A percentile compares a stretch with the other conserved stretches of the same genome.
Evolutionary conservation across 2,329 filamentous ascomycete genomes (phyloP).

Genomic region (Alternaria sp.): DNA sequence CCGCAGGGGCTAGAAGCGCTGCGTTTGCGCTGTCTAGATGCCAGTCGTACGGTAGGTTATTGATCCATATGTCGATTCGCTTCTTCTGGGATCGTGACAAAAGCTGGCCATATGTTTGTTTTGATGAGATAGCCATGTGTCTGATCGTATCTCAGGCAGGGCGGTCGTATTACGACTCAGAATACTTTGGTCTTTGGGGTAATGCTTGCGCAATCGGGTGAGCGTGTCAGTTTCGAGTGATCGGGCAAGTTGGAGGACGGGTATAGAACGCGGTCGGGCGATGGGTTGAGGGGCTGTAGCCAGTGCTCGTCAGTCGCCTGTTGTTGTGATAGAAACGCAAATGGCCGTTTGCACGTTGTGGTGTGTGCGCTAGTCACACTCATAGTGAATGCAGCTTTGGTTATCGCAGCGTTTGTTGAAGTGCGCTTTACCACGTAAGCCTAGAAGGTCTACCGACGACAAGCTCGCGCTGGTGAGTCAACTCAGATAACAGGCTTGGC

Average conservation of each 20-base stretch:
- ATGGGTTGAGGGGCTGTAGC: background rate
- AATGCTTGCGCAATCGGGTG: background rate
- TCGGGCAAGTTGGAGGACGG: background rate
- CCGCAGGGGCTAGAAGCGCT: background rate
- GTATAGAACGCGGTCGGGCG: background rate
- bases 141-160: background rate
- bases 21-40: background rate
- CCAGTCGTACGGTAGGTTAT: background rate
- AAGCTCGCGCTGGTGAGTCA: background rate
- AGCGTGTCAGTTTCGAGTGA: background rate
- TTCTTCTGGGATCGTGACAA: background rate
- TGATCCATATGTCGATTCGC: background rate
- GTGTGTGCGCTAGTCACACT: background rate
- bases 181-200: background rate
- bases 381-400: background rate
- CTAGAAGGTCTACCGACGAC: background rate
- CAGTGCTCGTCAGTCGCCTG: background rate
- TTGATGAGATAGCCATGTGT: background rate
- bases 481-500: fast-evolving
- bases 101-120: background rate
- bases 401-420: background rate
- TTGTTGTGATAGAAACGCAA: background rate
- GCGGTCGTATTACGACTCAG: background rate
- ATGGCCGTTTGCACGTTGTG: background rate
- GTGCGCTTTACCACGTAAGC: background rate